Base-by-base conservation (phyloP, 441 rosid genomes). In the Pelargonium hybrid region DNA sequence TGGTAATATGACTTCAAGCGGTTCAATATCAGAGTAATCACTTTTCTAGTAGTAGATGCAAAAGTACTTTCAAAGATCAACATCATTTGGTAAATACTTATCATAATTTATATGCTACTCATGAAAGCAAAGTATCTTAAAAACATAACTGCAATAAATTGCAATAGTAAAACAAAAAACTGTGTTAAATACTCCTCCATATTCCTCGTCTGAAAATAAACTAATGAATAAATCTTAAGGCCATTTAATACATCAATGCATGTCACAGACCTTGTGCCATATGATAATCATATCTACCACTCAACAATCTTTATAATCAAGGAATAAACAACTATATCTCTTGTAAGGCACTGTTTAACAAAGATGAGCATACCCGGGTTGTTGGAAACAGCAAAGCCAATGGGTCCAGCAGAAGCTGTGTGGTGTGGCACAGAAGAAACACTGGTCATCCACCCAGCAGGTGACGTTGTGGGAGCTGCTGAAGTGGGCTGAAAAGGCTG, bases 361-460 rank as follows among this genome's bases (percentile, higher is more conserved):
- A 56, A 56, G 62, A 7, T 56, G 23, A 23, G 6, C 62, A 17
- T 37, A 64, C 96, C 96, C 73, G 90, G 79, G 77, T 80, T 87
- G 74, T 83, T 90, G 50, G 90, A 79, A 9, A 77, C 81, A 67
- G 85, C 21, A 74, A 87, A 79, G 67, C 90, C 87, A n/a, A 88
- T 74, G 41, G 91, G 87, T 54, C 87, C 92, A 8, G 81, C 88
- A 74, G 91, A 85, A 74, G 82, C 91, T 29, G 87, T 82, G 1
- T 87, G 87, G 71, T 90, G 88, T 70, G 91, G 85, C 39, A 83
- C 84, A 57, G 92, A 69, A 57, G 92, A 69, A 69, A 90, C 78
- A 81, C 79, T 88, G 21, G 93, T 90, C 96, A 88, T 88, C 96
- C 93, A 88, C 63, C 93, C 96, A 54, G 91, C 84, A 71, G 87